Conservation (phyloP, 306 rosid species). For the Ammopiptanthus mongolicus region DNA sequence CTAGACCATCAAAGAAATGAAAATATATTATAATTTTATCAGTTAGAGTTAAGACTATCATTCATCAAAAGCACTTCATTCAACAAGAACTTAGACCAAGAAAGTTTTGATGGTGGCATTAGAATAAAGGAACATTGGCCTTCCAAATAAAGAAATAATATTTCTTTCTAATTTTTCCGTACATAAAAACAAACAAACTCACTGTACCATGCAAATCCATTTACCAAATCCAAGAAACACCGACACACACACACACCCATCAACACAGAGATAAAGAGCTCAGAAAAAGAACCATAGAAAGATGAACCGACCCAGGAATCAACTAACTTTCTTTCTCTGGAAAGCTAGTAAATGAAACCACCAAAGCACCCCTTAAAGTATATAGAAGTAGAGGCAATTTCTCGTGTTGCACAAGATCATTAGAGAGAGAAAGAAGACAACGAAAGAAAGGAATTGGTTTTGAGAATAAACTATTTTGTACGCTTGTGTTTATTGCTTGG, state of each 20-base stretch:
- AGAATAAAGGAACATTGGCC: background rate
- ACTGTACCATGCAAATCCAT: background rate
- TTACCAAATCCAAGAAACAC: slow-evolving; percentile 21
- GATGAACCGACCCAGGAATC: slow-evolving; percentile 32
- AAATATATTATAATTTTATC: background rate
- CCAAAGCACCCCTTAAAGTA: background rate
- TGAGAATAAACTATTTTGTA: slow-evolving; percentile 43
- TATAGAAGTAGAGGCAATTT: slow-evolving; percentile 16
- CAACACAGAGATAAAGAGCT: background rate
- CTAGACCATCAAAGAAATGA: slow-evolving; percentile 9
- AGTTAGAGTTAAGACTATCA: background rate
- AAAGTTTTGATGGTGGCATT: slow-evolving; percentile 4
- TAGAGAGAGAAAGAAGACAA: slow-evolving; percentile 11
- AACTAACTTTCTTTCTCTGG: slow-evolving; percentile 24
- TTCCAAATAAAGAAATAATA: background rate
- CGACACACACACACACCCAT: slow-evolving; percentile 10
- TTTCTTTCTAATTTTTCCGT: background rate
- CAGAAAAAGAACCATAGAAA: slow-evolving; percentile 29
- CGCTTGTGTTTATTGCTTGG: slow-evolving; percentile 44
- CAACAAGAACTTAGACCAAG: slow-evolving; percentile 1
- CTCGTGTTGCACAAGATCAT: slow-evolving; percentile 4
- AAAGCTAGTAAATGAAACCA: slow-evolving; percentile 26
- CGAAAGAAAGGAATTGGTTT: slow-evolving; percentile 23
- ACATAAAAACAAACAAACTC: background rate
- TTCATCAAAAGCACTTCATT: too few species aligned